Evolutionary conservation across 192 early-diverging fungal species (phyloP), one percentile per base, ranked within the genome.

Genomic region (Lobosporangium transversale): DNA sequence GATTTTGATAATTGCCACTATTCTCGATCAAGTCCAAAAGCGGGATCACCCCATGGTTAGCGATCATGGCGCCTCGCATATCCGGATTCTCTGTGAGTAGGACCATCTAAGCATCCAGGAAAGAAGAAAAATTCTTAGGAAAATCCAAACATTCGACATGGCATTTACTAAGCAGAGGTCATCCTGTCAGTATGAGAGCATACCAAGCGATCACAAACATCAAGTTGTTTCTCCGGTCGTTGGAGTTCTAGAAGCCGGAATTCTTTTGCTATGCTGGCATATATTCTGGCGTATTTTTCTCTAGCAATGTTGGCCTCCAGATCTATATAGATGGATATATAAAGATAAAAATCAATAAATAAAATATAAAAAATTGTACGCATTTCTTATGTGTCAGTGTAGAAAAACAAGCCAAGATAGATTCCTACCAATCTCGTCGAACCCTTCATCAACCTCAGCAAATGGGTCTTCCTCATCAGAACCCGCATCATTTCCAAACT

Each of bases 391-490:
- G n/a, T n/a, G n/a, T n/a, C n/a, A n/a, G n/a, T n/a, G n/a, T n/a
- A n/a, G n/a, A n/a, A n/a, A n/a, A n/a, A n/a, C n/a, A n/a, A n/a
- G n/a, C n/a, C n/a, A n/a, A n/a, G n/a, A n/a, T n/a, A n/a, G n/a
- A n/a, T n/a, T 21, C 75, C 63, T 68, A 79, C 80, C 68, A 49
- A 75, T 79, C 45, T 84, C 84, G 24, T 83, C 80, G 40, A 84
- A 82, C n/a, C 68, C 69, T 62, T 85, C 81, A 21, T 85, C 79
- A 7, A 86, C 70, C 31, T 81, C 79, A 4, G 66, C 67, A 62
- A 86, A 84, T 20, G 82, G 84, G 36, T 86, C 84, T 30, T 81
- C 84, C 21, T 84, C 82, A 29, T 85, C 84, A 44, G 73, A 76
- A 15, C 64, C 78, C 21, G 64, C 54, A 48, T 81, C 84, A 31